Conservation (phyloP, 202 grass and related monocot species). For the Bolboschoenoplectus hybrid region DNA sequence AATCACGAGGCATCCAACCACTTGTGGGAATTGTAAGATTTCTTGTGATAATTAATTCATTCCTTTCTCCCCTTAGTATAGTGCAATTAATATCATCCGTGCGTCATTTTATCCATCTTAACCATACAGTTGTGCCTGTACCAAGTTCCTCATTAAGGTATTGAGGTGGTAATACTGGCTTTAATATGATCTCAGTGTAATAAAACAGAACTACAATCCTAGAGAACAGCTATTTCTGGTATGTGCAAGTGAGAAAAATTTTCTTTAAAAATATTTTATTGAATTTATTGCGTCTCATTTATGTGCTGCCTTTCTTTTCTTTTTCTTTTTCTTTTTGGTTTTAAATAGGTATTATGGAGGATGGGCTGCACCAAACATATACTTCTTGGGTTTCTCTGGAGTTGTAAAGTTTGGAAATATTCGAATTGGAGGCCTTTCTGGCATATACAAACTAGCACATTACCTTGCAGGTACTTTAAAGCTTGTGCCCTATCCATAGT, state of each 20-base stretch:
- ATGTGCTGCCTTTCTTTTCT: slow-evolving; percentile 32
- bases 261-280: not conserved
- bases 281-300: slow-evolving; percentile 26
- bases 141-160: not conserved
- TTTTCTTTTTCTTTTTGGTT: not conserved
- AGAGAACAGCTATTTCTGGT: slow-evolving; percentile 1
- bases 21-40: slow-evolving; percentile 88
- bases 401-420: slow-evolving; percentile 96
- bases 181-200: slow-evolving; percentile 4
- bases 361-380: slow-evolving; percentile 96
- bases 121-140: not conserved
- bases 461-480: slow-evolving; percentile 66
- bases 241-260: not conserved
- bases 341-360: slow-evolving; percentile 81
- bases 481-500: slow-evolving; percentile 25
- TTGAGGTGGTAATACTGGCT: not conserved
- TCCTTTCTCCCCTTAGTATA: slow-evolving; percentile 23
- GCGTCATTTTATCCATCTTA: not conserved
- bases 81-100: not conserved
- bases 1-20: slow-evolving; percentile 97
- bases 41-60: not conserved
- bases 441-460: slow-evolving; percentile 70
- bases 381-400: slow-evolving; percentile 83
- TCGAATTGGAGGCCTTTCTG: slow-evolving; percentile 81
- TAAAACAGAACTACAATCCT: not conserved